Conservation (phyloP, 202 grass and related monocot genomes). For the Eragrostis tef region DNA sequence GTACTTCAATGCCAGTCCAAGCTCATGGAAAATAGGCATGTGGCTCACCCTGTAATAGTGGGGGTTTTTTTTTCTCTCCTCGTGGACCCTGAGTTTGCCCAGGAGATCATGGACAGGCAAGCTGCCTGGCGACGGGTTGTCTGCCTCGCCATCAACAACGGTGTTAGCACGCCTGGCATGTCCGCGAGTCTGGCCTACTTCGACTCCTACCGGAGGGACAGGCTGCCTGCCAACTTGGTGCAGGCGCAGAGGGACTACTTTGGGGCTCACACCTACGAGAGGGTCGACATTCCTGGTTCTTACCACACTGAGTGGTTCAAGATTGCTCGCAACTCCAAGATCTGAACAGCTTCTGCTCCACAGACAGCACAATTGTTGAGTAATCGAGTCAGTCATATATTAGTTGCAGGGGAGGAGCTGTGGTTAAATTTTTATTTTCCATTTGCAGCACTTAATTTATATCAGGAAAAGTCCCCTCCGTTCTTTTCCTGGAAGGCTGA, state of each 20-base stretch:
- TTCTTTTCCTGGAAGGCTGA: conserved; percentile 23
- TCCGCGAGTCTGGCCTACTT: conserved; percentile 80
- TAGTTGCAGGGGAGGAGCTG: conserved; percentile 19
- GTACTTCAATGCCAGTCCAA: not conserved
- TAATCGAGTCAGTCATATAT: not conserved
- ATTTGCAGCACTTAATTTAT: conserved; percentile 19
- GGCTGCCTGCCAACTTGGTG: conserved; percentile 75
- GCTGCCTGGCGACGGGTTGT: conserved; percentile 72
- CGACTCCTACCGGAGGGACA: conserved; percentile 76
- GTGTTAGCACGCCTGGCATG: conserved; percentile 83
- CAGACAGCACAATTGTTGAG: not conserved
- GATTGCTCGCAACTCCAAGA: conserved; percentile 64
- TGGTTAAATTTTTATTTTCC: conserved; percentile 23
- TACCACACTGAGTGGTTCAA: conserved; percentile 94
- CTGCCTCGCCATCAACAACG: conserved; percentile 77
- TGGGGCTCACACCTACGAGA: conserved; percentile 84
- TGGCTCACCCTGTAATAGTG: not conserved
- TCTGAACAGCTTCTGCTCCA: conserved; percentile 43
- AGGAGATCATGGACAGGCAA: conserved; percentile 86
- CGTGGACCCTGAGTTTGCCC: conserved; percentile 78
- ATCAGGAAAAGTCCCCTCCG: conserved; percentile 23
- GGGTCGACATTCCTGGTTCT: conserved; percentile 68
- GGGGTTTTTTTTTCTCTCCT: conserved; percentile 45
- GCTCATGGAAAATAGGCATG: not conserved
- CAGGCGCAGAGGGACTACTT: conserved; percentile 91